These are phyloP conservation scores for Penicillium brasilianum DNA, from an alignment of 2,329 filamentous ascomycete genomes.

Conservation along the genomic window DNA sequence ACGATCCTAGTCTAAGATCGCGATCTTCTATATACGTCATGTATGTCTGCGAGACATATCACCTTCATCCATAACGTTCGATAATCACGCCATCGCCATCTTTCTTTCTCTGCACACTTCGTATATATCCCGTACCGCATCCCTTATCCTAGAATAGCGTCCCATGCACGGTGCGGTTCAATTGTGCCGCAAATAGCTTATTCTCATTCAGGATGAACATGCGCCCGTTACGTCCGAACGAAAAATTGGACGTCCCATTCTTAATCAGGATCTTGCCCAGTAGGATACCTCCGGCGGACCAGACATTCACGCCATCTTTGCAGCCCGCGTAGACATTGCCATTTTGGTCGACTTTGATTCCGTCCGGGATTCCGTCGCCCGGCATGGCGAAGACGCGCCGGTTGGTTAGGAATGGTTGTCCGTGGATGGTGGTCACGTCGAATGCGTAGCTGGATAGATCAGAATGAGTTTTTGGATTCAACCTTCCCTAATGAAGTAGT, in stretches of 20 bases:
- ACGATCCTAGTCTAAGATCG: neutral
- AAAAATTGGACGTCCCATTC: conserved; percentile 55
- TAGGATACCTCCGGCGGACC: conserved; percentile 55
- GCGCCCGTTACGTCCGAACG: conserved; percentile 49
- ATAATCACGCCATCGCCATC: neutral
- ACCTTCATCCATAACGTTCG: neutral
- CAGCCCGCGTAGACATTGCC: conserved; percentile 64
- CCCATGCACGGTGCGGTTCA: conserved; percentile 33
- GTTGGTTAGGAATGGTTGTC: conserved; percentile 53
- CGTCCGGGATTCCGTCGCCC: conserved; percentile 53
- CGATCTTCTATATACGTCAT: neutral
- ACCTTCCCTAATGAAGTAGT: no score
- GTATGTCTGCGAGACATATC: neutral
- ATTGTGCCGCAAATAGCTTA: conserved; percentile 51
- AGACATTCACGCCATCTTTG: conserved; percentile 61
- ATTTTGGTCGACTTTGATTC: conserved; percentile 56
- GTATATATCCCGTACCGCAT: neutral
- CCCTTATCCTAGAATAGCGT: conserved; percentile 18
- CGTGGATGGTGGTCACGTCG: conserved; percentile 49
- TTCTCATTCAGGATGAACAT: conserved; percentile 55
- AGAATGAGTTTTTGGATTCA: neutral
- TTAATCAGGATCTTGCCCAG: conserved; percentile 64
- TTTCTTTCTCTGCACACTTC: neutral
- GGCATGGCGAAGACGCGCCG: conserved; percentile 59
- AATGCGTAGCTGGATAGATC: conserved; percentile 50